Conservation (phyloP, 495 filamentous ascomycete genomes). For the Talaromyces wortmannii region DNA sequence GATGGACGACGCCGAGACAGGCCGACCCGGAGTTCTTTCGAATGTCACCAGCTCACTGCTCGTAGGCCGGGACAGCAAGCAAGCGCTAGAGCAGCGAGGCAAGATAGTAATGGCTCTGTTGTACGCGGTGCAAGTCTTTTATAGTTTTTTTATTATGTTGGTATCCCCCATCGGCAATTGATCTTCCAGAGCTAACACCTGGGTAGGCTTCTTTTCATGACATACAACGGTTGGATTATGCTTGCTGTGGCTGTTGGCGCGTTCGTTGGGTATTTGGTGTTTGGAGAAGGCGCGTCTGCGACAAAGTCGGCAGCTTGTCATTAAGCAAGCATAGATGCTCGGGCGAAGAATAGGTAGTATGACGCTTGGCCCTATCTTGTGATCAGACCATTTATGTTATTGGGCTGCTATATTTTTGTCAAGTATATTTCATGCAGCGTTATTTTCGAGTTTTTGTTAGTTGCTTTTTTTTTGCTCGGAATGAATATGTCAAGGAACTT, state of each 20-base stretch:
- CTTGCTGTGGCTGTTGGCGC: slow-evolving; percentile 82
- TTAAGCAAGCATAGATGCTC: slow-evolving; percentile 25
- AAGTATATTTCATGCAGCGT: neutral
- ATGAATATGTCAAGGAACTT: slow-evolving; percentile 31
- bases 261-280: slow-evolving; percentile 80
- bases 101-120: slow-evolving; percentile 72
- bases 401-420: no score
- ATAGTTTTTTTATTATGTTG: slow-evolving; percentile 99
- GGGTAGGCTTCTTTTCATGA: slow-evolving; percentile 97
- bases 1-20: neutral
- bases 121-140: slow-evolving; percentile 94
- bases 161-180: slow-evolving; percentile 27
- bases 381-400: no score
- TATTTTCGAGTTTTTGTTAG: neutral
- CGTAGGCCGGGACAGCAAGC: slow-evolving; percentile 50
- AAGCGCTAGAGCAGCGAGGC: slow-evolving; percentile 45
- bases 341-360: no score
- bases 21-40: slow-evolving; percentile 1
- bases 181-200: slow-evolving; percentile 2
- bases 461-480: neutral
- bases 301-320: slow-evolving; percentile 90
- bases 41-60: slow-evolving; percentile 62
- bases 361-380: no score
- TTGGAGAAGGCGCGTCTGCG: slow-evolving; percentile 59
- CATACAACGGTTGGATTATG: slow-evolving; percentile 98